A percentile compares a stretch with the other conserved stretches of the same genome.
phyloP scores from a whole-genome alignment of 2,329 filamentous ascomycete genomes.

The Pseudocercospora crystallina region DNA sequence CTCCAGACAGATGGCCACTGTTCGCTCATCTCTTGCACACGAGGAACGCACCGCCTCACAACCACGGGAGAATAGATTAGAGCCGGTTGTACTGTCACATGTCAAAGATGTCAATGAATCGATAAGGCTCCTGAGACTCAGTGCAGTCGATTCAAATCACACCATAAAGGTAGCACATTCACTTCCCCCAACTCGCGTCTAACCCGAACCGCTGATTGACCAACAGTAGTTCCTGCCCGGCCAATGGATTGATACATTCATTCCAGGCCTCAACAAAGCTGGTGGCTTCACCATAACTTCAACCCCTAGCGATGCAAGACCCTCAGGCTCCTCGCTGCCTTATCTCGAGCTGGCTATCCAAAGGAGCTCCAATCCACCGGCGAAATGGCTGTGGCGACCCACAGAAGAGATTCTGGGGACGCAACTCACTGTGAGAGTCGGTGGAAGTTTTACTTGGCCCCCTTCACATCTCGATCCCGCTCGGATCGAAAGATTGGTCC shows the following conservation, averaged over 20 bases:
- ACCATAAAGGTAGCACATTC: constrained; percentile 30
- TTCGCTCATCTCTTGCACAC: constrained; percentile 48
- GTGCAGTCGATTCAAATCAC: constrained; percentile 49
- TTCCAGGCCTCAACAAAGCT: constrained; percentile 66
- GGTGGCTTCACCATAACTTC: constrained; percentile 90
- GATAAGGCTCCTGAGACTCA: constrained; percentile 68
- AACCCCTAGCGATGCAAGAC: constrained; percentile 52
- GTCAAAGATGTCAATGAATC: constrained; percentile 66
- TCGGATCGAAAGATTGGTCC: constrained; percentile 61
- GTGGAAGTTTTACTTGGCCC: constrained; percentile 80
- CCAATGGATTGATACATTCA: constrained; percentile 84
- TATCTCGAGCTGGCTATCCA: constrained; percentile 81
- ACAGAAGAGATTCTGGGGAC: constrained; percentile 56
- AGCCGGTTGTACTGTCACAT: constrained; percentile 60
- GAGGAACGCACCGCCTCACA: constrained; percentile 72
- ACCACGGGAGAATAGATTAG: constrained; percentile 65
- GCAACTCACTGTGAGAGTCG: constrained; percentile 67
- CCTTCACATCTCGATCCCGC: constrained; percentile 50
- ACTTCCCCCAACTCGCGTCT: not conserved
- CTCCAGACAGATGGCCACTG: constrained; percentile 32
- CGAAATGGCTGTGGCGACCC: constrained; percentile 72
- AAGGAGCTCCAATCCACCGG: constrained; percentile 67
- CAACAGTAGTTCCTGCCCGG: constrained; percentile 68
- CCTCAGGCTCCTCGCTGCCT: constrained; percentile 28
- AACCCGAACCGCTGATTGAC: not conserved